Percentiles rank a stretch among this genome's conserved stretches.
Evolutionary conservation across 768 basidiomycete species (phyloP).

Genomic region (Arthromyces matolae): DNA sequence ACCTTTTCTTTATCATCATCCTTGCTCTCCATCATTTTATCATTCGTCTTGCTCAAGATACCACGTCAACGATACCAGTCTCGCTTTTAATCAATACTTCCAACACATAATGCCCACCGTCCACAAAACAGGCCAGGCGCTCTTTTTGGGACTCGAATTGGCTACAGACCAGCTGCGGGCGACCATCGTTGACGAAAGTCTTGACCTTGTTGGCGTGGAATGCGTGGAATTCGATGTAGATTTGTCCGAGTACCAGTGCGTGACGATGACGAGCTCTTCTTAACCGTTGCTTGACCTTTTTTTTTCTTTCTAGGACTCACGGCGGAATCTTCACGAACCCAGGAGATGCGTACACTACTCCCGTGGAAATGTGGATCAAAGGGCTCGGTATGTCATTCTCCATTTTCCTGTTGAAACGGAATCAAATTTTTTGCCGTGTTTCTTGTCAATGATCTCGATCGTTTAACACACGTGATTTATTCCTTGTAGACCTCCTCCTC

Average conservation of each 20-base stretch:
- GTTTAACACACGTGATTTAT: conserved; percentile 25
- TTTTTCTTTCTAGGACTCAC: conserved; percentile 55
- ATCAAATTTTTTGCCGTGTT: conserved; percentile 54
- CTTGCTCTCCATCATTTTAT: conserved; percentile 8
- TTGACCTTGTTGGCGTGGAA: conserved; percentile 81
- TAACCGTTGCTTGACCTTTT: too few species aligned
- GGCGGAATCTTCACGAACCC: conserved; percentile 85
- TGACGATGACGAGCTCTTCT: too few species aligned
- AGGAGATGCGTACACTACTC: conserved; percentile 83
- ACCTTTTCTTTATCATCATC: too few species aligned
- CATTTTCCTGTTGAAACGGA: conserved; percentile 39
- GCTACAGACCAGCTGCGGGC: conserved; percentile 82
- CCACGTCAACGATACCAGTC: conserved; percentile 20
- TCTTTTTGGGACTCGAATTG: conserved; percentile 85
- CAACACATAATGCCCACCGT: conserved; percentile 41
- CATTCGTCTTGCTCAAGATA: conserved; percentile 15
- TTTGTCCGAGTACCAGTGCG: conserved; percentile 77
- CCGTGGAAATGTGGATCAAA: conserved; percentile 90
- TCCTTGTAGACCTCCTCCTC: conserved; percentile 60
- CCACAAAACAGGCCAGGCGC: conserved; percentile 42
- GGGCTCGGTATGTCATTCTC: conserved; percentile 61
- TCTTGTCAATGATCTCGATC: conserved; percentile 27
- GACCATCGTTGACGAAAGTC: conserved; percentile 76
- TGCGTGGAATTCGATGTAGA: conserved; percentile 81
- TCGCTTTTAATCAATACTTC: conserved; percentile 7